A percentile compares a stretch with the other conserved stretches of the same genome.
phyloP scores from a whole-genome alignment of 306 rosid species.

The Acacia crassicarpa region DNA sequence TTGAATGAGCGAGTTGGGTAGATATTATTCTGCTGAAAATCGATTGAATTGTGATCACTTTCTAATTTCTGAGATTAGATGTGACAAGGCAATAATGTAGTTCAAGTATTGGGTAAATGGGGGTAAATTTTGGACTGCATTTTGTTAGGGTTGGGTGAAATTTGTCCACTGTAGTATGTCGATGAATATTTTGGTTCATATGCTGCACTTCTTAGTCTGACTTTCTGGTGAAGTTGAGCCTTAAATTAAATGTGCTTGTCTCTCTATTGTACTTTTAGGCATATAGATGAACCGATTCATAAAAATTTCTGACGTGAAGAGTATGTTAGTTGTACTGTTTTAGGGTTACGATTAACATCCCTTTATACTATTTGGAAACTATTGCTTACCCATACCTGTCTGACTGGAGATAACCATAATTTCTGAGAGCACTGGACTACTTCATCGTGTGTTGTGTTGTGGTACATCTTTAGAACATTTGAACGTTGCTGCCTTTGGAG shows the following conservation, averaged over 20 bases:
- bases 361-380: background rate
- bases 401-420: background rate
- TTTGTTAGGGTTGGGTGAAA: background rate
- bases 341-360: background rate
- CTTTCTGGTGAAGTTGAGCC: background rate
- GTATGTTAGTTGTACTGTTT: background rate
- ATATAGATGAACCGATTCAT: background rate
- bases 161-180: conserved; percentile 3
- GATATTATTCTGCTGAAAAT: conserved; percentile 2
- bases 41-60: conserved; percentile 10
- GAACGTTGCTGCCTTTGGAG: background rate
- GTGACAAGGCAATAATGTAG: conserved; percentile 1
- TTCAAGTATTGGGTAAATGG: background rate
- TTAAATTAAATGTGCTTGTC: background rate
- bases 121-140: background rate
- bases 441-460: background rate
- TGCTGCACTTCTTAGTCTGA: background rate
- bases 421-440: background rate
- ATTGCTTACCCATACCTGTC: background rate
- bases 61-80: conserved; percentile 11
- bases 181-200: background rate
- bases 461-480: conserved; percentile 25
- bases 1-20: conserved; percentile 8
- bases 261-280: background rate
- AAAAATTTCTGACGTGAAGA: background rate